Evolutionary conservation across 2,329 filamentous ascomycete genomes (phyloP).

Genomic region (Ophiostoma perfectum): DNA sequence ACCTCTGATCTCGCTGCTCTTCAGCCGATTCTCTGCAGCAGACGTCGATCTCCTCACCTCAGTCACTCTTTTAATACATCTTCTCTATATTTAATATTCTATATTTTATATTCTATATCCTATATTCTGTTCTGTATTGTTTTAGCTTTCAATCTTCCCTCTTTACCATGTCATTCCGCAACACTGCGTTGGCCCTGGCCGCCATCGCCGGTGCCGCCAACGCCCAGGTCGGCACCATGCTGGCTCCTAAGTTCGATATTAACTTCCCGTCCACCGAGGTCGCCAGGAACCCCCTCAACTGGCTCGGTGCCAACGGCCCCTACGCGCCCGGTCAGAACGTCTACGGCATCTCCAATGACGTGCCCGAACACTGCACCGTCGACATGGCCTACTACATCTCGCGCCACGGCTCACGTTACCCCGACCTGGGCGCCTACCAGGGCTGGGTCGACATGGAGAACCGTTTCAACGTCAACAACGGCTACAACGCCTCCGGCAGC

Average conservation of each 20-base stretch:
- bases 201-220: constrained; percentile 23
- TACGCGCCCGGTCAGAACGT: constrained; percentile 51
- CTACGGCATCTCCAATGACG: constrained; percentile 47
- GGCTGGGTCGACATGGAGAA: constrained; percentile 49
- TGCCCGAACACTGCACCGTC: constrained; percentile 53
- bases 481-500: constrained; percentile 47
- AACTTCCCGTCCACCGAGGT: constrained; percentile 27
- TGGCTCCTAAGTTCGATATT: constrained; percentile 31
- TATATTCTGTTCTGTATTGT: background rate
- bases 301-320: constrained; percentile 50
- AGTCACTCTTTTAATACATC: background rate
- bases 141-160: background rate
- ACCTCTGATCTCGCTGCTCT: background rate
- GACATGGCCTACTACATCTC: constrained; percentile 56
- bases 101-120: background rate
- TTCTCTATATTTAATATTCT: background rate
- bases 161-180: constrained; percentile 1
- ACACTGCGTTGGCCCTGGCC: constrained; percentile 19
- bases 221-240: constrained; percentile 25
- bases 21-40: constrained; percentile 4
- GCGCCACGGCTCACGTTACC: constrained; percentile 59
- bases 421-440: constrained; percentile 54
- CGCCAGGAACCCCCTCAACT: constrained; percentile 38
- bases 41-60: background rate
- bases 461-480: constrained; percentile 45